These are phyloP conservation scores for Alternaria triticimaculans DNA, from an alignment of 2,329 filamentous ascomycete genomes.

Conservation along the genomic window DNA sequence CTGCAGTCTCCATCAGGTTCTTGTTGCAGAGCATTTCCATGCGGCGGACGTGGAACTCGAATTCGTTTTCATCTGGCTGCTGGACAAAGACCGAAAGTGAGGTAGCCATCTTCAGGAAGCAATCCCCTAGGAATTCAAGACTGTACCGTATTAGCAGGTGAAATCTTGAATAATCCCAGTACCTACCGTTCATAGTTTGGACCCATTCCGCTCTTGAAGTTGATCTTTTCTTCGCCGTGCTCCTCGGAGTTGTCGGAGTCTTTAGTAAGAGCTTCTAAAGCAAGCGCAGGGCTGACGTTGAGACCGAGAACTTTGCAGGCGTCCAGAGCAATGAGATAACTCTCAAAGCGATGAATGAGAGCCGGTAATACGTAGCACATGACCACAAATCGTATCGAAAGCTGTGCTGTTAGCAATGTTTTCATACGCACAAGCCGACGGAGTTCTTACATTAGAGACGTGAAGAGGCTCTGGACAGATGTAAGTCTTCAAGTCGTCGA, in stretches of 20 bases:
- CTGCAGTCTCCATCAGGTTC: conserved; percentile 81
- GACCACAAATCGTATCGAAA: conserved; percentile 72
- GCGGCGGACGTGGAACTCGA: conserved; percentile 84
- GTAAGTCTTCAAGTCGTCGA: conserved; percentile 63
- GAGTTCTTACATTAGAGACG: conserved; percentile 72
- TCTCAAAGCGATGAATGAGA: conserved; percentile 83
- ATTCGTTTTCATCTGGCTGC: conserved; percentile 80
- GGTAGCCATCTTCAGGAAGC: conserved; percentile 94
- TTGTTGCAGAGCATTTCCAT: conserved; percentile 93
- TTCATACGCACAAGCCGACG: background rate
- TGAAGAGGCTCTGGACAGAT: conserved; percentile 78
- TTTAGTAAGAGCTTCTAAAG: conserved; percentile 90
- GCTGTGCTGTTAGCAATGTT: conserved; percentile 52
- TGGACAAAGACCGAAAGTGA: conserved; percentile 84
- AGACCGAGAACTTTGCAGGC: conserved; percentile 72
- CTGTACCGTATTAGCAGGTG: background rate
- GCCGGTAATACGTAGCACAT: conserved; percentile 81
- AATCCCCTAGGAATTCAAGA: conserved; percentile 91
- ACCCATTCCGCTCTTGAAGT: conserved; percentile 85
- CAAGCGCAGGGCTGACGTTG: conserved; percentile 69
- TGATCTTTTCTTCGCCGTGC: conserved; percentile 69
- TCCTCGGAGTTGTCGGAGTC: conserved; percentile 86
- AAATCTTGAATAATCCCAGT: background rate
- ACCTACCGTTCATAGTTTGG: conserved; percentile 82
- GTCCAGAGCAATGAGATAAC: conserved; percentile 79